Evolutionary conservation across 768 basidiomycete species (phyloP).

Genomic region (Boletus rufocinnamomeus): DNA sequence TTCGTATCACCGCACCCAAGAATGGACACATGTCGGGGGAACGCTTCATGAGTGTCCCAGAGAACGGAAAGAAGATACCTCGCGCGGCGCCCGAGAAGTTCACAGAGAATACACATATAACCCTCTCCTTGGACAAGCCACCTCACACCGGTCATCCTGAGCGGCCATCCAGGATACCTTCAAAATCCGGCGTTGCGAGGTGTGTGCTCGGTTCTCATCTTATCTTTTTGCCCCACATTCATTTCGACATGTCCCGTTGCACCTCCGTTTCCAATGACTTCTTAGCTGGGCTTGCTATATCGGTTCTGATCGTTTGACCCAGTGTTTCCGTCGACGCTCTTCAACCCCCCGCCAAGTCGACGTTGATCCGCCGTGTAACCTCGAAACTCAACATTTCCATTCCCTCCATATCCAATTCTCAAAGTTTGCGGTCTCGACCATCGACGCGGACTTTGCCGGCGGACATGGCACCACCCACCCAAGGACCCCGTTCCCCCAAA

Average conservation of each 20-base stretch:
- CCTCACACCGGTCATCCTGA: background rate
- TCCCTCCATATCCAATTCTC: conserved; percentile 14
- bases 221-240: conserved; percentile 1
- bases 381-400: conserved; percentile 31
- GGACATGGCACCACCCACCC: background rate
- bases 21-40: conserved; percentile 4
- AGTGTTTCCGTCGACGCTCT: background rate
- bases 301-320: conserved; percentile 5
- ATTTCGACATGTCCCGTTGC: background rate
- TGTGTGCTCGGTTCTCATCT: conserved; percentile 8
- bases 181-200: conserved; percentile 13
- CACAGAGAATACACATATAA: background rate
- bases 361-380: conserved; percentile 33
- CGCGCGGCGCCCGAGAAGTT: background rate
- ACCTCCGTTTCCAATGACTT: background rate
- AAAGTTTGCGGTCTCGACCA: conserved; percentile 10
- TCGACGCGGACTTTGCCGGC: conserved; percentile 14
- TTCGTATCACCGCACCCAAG: conserved; percentile 11
- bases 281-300: background rate
- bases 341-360: conserved; percentile 12
- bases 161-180: conserved; percentile 1
- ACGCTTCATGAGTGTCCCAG: background rate
- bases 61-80: background rate
- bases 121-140: conserved; percentile 1
- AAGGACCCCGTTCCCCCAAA: conserved; percentile 9